phyloP scores from a whole-genome alignment of 2,329 filamentous ascomycete species.

The Gnomoniopsis sp. region DNA sequence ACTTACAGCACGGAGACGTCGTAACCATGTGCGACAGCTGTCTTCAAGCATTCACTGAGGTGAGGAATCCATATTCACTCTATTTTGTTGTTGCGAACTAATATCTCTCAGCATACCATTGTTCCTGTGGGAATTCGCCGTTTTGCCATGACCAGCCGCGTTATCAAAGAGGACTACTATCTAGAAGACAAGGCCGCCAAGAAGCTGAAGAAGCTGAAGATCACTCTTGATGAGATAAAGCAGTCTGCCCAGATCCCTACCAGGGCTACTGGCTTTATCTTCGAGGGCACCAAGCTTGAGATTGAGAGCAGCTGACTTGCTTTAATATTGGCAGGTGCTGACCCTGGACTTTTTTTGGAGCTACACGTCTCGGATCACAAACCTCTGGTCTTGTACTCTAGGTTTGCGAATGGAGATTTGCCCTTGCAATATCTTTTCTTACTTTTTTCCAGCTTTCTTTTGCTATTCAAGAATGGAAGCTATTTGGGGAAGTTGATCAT shows the following conservation, averaged over 20 bases:
- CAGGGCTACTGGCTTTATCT: neutral
- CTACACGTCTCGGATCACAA: neutral
- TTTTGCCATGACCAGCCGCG: conserved; percentile 11
- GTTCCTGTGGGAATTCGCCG: neutral
- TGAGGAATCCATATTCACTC: conserved; percentile 24
- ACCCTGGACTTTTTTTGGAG: neutral
- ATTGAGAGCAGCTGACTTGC: neutral
- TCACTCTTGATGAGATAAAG: neutral
- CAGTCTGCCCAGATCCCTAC: neutral
- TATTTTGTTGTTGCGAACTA: neutral
- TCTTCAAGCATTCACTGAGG: conserved; percentile 59
- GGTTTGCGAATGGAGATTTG: neutral
- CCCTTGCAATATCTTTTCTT: neutral
- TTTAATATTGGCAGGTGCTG: neutral
- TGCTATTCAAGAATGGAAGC: neutral
- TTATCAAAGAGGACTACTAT: conserved; percentile 11
- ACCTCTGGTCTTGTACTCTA: neutral
- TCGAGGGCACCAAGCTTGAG: neutral
- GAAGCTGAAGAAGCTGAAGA: neutral
- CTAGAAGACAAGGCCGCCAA: neutral
- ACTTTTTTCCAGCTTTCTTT: neutral
- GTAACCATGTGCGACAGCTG: conserved; percentile 50
- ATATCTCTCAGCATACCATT: conserved; percentile 9
- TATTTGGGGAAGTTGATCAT: neutral
- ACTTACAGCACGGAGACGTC: conserved; percentile 60